Evolutionary conservation across 1,284 basidiomycete species (phyloP).

Genomic region (Golubevia sp.): DNA sequence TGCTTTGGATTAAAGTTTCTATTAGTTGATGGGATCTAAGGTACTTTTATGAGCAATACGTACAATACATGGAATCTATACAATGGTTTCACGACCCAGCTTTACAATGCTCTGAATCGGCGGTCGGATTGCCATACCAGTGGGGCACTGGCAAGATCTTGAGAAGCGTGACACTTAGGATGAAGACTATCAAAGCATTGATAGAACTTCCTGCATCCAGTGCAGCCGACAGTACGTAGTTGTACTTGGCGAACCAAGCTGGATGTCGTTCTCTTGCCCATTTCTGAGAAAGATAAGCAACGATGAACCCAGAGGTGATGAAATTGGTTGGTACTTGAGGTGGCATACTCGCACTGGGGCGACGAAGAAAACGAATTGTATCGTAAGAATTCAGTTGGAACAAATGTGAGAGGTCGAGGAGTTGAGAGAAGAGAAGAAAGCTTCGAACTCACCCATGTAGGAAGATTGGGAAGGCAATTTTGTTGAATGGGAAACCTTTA

Average conservation of each 20-base stretch:
- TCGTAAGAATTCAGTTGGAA: no score
- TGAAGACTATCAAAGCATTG: constrained; percentile 64
- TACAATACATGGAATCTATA: no score
- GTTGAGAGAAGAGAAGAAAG: no score
- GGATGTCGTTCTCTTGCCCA: constrained; percentile 57
- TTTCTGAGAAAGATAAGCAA: constrained; percentile 62
- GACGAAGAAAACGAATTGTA: no score
- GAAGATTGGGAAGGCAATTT: constrained; percentile 65
- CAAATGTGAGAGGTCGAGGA: no score
- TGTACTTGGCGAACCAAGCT: constrained; percentile 52
- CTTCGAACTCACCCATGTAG: no score
- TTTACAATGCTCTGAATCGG: constrained; percentile 25
- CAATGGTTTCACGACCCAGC: constrained; percentile 8
- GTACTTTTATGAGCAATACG: no score
- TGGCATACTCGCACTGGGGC: constrained; percentile 7
- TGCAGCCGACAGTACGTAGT: constrained; percentile 61
- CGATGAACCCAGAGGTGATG: constrained; percentile 63
- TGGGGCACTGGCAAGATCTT: constrained; percentile 34
- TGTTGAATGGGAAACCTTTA: constrained; percentile 30
- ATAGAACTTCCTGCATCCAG: constrained; percentile 65
- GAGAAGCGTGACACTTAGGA: constrained; percentile 53
- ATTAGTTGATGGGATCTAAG: no score
- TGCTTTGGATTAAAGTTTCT: no score
- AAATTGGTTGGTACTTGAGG: constrained; percentile 64
- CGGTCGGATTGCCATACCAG: constrained; percentile 3